A percentile compares a stretch with the other conserved stretches of the same genome.
These are phyloP conservation scores for Paragyromitra xinjiangensis DNA, from an alignment of 495 filamentous ascomycete genomes.

Conservation along the genomic window DNA sequence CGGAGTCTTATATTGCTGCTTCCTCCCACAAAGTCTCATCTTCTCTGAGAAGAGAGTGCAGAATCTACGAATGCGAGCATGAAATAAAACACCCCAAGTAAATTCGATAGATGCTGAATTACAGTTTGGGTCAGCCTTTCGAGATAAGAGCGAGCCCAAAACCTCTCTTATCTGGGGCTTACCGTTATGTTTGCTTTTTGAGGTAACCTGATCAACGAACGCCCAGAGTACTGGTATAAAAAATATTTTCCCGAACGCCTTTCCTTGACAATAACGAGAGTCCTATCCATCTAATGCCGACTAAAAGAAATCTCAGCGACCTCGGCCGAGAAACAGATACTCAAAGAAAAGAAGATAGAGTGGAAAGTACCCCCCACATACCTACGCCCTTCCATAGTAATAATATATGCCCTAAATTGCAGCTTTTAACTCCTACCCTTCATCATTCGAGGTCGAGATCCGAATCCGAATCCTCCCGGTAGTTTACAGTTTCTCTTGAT, in stretches of 20 bases:
- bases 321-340: constrained; percentile 7
- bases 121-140: constrained; percentile 25
- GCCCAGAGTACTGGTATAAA: constrained; percentile 40
- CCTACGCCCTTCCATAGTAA: constrained; percentile 23
- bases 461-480: constrained; percentile 52
- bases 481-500: constrained; percentile 50
- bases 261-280: constrained; percentile 42
- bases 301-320: constrained; percentile 27
- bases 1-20: constrained; percentile 41
- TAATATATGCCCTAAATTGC: constrained; percentile 9
- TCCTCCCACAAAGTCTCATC: constrained; percentile 24
- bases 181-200: constrained; percentile 24
- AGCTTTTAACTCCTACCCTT: constrained; percentile 13
- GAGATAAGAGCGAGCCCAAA: constrained; percentile 18
- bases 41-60: constrained; percentile 27
- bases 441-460: constrained; percentile 51
- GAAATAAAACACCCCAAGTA: constrained; percentile 33
- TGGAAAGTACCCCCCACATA: constrained; percentile 29
- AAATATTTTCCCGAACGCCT: constrained; percentile 39
- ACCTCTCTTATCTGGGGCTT: constrained; percentile 21
- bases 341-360: constrained; percentile 15
- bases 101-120: constrained; percentile 32
- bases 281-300: constrained; percentile 38
- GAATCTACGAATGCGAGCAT: constrained; percentile 44
- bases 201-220: constrained; percentile 30